phyloP scores from a whole-genome alignment of 306 rosid species.

The Begonia fuchsioides region DNA sequence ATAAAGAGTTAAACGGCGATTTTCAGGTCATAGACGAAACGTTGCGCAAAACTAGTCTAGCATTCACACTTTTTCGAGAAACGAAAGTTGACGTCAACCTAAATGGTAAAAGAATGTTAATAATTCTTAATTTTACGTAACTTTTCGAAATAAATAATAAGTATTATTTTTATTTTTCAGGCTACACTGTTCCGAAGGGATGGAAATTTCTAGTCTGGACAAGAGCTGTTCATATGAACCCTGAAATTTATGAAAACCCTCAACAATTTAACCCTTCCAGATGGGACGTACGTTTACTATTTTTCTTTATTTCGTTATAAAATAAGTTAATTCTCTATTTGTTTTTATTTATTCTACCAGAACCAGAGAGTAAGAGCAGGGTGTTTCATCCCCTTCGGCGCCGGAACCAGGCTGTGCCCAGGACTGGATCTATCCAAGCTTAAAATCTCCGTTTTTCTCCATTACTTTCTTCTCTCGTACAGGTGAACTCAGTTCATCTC shows the following conservation, averaged over 20 bases:
- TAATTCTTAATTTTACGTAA: neutral
- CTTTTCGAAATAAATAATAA: neutral
- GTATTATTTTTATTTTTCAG: slow-evolving; percentile 11
- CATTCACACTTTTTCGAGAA: slow-evolving; percentile 36
- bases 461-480: slow-evolving; percentile 45
- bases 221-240: slow-evolving; percentile 61
- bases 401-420: slow-evolving; percentile 46
- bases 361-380: slow-evolving; percentile 34
- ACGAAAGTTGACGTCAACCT: slow-evolving; percentile 43
- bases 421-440: slow-evolving; percentile 48
- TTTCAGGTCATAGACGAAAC: slow-evolving; percentile 47
- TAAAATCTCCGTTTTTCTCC: slow-evolving; percentile 43
- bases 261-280: slow-evolving; percentile 41
- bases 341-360: slow-evolving; percentile 11
- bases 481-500: slow-evolving; percentile 15
- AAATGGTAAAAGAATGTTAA: slow-evolving; percentile 16
- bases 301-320: neutral
- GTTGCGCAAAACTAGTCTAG: slow-evolving; percentile 34
- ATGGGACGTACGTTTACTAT: slow-evolving; percentile 32
- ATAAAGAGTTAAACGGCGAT: too few species aligned
- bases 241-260: slow-evolving; percentile 37
- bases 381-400: slow-evolving; percentile 46
- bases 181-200: slow-evolving; percentile 51
- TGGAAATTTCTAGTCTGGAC: slow-evolving; percentile 65
- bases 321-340: neutral